Percentiles rank a stretch among this genome's conserved stretches.
phyloP scores from a whole-genome alignment of 1,139 yeast species.

The Debaryomyces psychrophilus region DNA sequence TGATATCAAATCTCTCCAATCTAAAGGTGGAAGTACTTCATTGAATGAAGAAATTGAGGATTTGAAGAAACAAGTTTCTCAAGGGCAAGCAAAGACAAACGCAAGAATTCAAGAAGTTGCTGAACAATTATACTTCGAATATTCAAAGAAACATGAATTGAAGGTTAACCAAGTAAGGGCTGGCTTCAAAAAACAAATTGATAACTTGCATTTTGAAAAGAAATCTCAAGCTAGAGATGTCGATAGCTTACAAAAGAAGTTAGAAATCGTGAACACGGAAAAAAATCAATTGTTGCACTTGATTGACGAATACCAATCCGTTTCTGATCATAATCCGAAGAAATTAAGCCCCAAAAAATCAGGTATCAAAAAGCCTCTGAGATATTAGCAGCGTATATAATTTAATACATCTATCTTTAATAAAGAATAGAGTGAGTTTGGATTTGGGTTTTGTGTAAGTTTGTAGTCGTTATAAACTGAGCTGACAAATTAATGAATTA shows the following conservation, averaged over 20 bases:
- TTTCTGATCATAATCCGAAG: neutral
- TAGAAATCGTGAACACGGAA: conserved; percentile 54
- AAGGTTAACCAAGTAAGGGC: conserved; percentile 35
- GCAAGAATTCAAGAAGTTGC: conserved; percentile 57
- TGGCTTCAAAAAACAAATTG: conserved; percentile 36
- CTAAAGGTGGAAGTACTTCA: conserved; percentile 6
- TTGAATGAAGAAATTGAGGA: conserved; percentile 22
- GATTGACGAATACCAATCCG: conserved; percentile 14
- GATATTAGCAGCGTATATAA: conserved; percentile 7
- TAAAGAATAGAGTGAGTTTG: neutral
- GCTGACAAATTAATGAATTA: conserved; percentile 1
- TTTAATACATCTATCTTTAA: neutral
- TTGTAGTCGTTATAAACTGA: conserved; percentile 5
- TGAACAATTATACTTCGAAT: conserved; percentile 66
- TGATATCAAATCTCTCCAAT: conserved; percentile 8
- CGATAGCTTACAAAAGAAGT: conserved; percentile 45
- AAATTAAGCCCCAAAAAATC: conserved; percentile 16
- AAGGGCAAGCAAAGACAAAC: conserved; percentile 40
- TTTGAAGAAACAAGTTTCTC: conserved; percentile 30
- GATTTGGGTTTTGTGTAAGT: conserved; percentile 10
- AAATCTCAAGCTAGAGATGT: conserved; percentile 48
- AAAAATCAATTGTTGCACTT: conserved; percentile 48
- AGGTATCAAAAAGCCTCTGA: conserved; percentile 11
- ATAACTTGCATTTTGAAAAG: conserved; percentile 42
- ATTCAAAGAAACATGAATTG: conserved; percentile 69